These are phyloP conservation scores for Talaromyces stipitatus DNA, from an alignment of 495 filamentous ascomycete genomes.

Conservation along the genomic window DNA sequence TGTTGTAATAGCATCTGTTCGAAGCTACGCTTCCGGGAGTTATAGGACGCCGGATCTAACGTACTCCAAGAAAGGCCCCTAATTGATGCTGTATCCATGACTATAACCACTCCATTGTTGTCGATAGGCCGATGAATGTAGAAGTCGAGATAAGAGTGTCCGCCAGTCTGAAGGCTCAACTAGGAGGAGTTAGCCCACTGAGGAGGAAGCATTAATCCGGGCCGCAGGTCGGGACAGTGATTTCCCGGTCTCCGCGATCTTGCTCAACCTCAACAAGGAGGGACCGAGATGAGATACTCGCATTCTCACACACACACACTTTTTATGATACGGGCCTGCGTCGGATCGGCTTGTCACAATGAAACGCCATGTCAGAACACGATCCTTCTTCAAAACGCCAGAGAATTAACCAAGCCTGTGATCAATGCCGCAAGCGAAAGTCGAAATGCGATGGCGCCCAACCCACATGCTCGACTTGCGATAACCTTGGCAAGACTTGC, in stretches of 20 bases:
- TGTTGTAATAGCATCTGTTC: not conserved
- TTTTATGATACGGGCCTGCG: not conserved
- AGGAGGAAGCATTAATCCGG: not conserved
- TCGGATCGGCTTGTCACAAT: not conserved
- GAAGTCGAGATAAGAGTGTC: too few relatives aligned
- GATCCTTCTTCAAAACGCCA: constrained; percentile 25
- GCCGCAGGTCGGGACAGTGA: not conserved
- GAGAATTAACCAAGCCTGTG: constrained; percentile 52
- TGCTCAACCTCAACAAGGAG: not conserved
- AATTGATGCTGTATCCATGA: not conserved
- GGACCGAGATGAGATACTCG: too few relatives aligned
- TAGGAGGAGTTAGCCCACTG: too few relatives aligned
- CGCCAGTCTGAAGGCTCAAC: not conserved
- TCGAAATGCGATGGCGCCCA: constrained; percentile 54
- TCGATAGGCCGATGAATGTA: not conserved
- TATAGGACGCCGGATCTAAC: not conserved
- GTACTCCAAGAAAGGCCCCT: not conserved
- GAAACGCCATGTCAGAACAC: not conserved
- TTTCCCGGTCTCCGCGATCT: not conserved
- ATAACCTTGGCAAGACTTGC: constrained; percentile 41
- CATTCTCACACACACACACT: too few relatives aligned
- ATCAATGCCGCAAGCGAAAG: constrained; percentile 51
- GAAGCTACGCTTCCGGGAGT: not conserved
- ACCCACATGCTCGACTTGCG: constrained; percentile 51
- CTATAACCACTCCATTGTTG: not conserved